These are phyloP conservation scores for Inonotus hispidus DNA, from an alignment of 1,284 basidiomycete species.

Conservation along the genomic window DNA sequence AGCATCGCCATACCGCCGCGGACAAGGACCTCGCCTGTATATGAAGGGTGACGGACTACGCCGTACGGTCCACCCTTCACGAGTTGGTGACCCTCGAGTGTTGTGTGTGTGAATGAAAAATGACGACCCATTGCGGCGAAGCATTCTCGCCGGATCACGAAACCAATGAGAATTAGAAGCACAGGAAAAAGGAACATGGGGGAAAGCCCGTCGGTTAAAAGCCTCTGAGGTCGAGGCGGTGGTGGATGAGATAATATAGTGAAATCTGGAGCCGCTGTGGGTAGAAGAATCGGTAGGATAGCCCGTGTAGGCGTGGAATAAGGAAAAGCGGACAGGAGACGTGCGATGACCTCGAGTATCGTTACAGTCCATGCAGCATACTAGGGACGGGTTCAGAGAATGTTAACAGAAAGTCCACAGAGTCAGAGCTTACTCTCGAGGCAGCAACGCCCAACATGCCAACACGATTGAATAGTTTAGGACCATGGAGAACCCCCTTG, in stretches of 20 bases:
- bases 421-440: neutral
- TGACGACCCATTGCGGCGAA: constrained; percentile 10
- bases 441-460: neutral
- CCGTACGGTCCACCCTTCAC: constrained; percentile 12
- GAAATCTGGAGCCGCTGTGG: neutral
- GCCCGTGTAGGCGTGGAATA: neutral
- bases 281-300: constrained; percentile 6
- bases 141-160: constrained; percentile 5
- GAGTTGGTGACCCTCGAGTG: constrained; percentile 11
- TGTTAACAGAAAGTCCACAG: neutral
- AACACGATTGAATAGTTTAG: neutral
- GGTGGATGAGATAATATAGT: neutral
- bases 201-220: neutral
- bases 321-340: constrained; percentile 6
- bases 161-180: constrained; percentile 10
- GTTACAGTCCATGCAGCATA: constrained; percentile 1
- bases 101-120: constrained; percentile 17
- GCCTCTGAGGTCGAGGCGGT: neutral
- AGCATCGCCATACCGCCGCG: constrained; percentile 5
- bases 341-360: neutral
- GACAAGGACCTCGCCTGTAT: constrained; percentile 11
- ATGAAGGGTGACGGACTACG: constrained; percentile 16
- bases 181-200: neutral
- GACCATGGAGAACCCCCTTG: constrained; percentile 10
- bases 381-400: neutral